These are phyloP conservation scores for Leccinum longicurvipes DNA, from an alignment of 768 basidiomycete species.

Conservation along the genomic window DNA sequence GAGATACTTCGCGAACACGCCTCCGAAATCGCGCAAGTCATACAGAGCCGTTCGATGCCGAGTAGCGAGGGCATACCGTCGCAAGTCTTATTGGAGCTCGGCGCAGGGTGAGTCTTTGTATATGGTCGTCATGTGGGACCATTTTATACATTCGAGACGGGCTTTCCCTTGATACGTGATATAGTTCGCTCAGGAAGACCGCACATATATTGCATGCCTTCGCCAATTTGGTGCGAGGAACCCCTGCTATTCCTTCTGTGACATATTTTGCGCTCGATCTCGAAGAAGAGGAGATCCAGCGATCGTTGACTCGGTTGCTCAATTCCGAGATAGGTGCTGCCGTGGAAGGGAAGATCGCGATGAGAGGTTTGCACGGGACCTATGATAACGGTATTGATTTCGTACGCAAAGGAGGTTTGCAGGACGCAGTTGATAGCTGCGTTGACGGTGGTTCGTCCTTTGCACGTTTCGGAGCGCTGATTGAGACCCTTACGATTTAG, in stretches of 20 bases:
- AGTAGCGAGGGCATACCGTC: slow-evolving; percentile 32
- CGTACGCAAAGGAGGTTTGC: slow-evolving; percentile 45
- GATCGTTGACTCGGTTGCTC: slow-evolving; percentile 68
- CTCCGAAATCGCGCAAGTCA: slow-evolving; percentile 68
- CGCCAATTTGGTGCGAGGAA: slow-evolving; percentile 46
- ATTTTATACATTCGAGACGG: background rate
- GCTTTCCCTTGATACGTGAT: slow-evolving; percentile 8
- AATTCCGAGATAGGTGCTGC: slow-evolving; percentile 57
- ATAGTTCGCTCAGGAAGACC: slow-evolving; percentile 84
- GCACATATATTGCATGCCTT: slow-evolving; percentile 76
- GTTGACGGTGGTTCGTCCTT: background rate
- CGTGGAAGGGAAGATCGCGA: slow-evolving; percentile 68
- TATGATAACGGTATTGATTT: slow-evolving; percentile 87
- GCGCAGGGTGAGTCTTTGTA: slow-evolving; percentile 71
- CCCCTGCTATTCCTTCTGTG: slow-evolving; percentile 51
- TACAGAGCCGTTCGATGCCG: slow-evolving; percentile 45
- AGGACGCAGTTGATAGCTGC: background rate
- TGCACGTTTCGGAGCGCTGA: slow-evolving; percentile 10
- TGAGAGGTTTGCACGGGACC: slow-evolving; percentile 91
- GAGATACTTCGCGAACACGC: slow-evolving; percentile 72
- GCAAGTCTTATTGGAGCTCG: slow-evolving; percentile 81
- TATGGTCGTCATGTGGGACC: background rate
- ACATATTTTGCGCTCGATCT: slow-evolving; percentile 93
- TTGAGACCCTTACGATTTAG: slow-evolving; percentile 29
- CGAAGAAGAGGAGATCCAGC: slow-evolving; percentile 79